A percentile compares a stretch with the other conserved stretches of the same genome.
Conservation (phyloP, 352 stramenopile genomes). For the Globisporangium viniferum region DNA sequence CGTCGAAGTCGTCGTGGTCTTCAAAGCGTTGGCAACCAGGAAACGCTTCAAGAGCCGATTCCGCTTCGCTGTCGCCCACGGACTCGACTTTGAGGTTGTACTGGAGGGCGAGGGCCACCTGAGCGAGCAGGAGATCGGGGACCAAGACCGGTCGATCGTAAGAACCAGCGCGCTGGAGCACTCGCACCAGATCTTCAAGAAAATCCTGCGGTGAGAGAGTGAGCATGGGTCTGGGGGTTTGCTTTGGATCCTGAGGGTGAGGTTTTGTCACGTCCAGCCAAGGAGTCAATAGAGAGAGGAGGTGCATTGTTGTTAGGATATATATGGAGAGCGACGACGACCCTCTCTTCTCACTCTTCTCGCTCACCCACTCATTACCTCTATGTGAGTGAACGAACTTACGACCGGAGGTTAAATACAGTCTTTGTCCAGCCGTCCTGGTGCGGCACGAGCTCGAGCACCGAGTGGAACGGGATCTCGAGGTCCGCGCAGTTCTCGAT, state of each 20-base stretch:
- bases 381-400: conserved; percentile 2
- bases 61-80: conserved; percentile 57
- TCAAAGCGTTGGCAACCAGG: conserved; percentile 33
- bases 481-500: conserved; percentile 75
- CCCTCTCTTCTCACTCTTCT: neutral
- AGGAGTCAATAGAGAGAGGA: neutral
- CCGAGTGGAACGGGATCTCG: conserved; percentile 84
- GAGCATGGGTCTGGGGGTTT: neutral
- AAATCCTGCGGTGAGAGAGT: conserved; percentile 14
- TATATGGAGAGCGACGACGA: neutral
- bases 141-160: conserved; percentile 50
- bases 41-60: conserved; percentile 64
- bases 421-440: conserved; percentile 81
- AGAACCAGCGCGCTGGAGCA: conserved; percentile 39
- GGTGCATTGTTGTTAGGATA: conserved; percentile 6
- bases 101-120: conserved; percentile 69
- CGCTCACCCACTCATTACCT: neutral
- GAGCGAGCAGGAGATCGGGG: conserved; percentile 38
- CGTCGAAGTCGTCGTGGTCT: conserved; percentile 47
- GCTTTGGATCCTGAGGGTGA: neutral
- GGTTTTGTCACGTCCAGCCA: neutral
- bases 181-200: conserved; percentile 51
- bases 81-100: conserved; percentile 65
- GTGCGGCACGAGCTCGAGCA: conserved; percentile 77
- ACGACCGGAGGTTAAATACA: conserved; percentile 77